Evolutionary conservation across 106 monocot genomes (phyloP).

Genomic region (Chionographis japonica): DNA sequence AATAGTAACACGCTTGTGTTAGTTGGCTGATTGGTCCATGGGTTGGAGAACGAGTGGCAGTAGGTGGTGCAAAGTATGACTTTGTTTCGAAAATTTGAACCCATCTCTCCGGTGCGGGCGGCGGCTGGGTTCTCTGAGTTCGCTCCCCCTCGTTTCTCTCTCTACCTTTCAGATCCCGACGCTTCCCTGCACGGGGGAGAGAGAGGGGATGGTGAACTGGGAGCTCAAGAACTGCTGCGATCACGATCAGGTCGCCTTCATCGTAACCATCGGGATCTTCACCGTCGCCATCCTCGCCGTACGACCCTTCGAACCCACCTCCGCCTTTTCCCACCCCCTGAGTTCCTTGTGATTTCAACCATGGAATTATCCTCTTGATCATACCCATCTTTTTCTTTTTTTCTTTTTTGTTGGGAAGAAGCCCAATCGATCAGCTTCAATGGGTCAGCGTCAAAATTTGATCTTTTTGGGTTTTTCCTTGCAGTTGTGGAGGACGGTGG

Average conservation of each 20-base stretch:
- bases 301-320: not conserved
- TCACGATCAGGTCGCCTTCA: slow-evolving; percentile 61
- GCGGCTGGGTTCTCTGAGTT: too few relatives aligned
- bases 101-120: too few relatives aligned
- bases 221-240: slow-evolving; percentile 91
- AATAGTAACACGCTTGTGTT: too few relatives aligned
- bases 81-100: too few relatives aligned
- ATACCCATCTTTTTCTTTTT: not conserved
- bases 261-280: slow-evolving; percentile 59
- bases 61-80: too few relatives aligned
- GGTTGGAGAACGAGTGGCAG: too few relatives aligned
- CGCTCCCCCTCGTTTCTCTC: not conserved
- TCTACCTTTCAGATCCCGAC: not conserved
- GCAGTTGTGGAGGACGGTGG: slow-evolving; percentile 83
- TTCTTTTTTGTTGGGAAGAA: not conserved
- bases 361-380: too few relatives aligned
- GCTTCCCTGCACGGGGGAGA: not conserved
- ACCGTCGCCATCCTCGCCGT: slow-evolving; percentile 81
- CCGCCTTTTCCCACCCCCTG: not conserved
- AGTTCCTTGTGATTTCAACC: not conserved
- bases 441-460: not conserved
- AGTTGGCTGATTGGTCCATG: too few relatives aligned
- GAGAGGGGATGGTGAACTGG: slow-evolving; percentile 61
- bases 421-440: too few relatives aligned
- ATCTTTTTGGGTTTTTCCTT: slow-evolving; percentile 9